Percentiles rank a stretch among this genome's conserved stretches.
phyloP scores from a whole-genome alignment of 2,329 filamentous ascomycete species.

The Dissoconium aciculare region DNA sequence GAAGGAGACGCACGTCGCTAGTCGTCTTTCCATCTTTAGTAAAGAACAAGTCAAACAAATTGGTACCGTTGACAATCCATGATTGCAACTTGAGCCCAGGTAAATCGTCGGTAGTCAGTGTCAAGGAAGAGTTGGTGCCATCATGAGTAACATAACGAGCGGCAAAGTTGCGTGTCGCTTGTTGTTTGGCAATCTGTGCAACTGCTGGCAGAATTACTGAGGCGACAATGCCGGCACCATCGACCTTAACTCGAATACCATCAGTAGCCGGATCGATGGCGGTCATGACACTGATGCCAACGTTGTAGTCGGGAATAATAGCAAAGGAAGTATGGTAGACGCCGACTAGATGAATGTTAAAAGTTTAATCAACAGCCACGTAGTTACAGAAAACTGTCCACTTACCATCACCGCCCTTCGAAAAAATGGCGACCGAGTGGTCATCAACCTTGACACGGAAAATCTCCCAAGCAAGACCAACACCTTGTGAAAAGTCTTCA shows the following conservation, averaged over 20 bases:
- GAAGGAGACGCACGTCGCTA: not conserved
- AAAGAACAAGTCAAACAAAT: not conserved
- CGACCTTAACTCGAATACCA: not conserved
- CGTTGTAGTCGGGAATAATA: not conserved
- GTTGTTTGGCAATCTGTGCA: conserved; percentile 1
- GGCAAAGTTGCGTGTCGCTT: not conserved
- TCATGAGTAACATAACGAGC: not conserved
- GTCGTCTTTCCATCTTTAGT: not conserved
- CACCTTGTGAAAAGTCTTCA: conserved; percentile 23
- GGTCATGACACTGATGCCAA: conserved; percentile 1
- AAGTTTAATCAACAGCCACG: too few species aligned
- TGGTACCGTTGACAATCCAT: conserved; percentile 1
- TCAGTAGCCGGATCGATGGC: not conserved
- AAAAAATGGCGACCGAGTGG: conserved; percentile 33
- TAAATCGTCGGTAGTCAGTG: not conserved
- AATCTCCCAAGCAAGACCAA: conserved; percentile 38
- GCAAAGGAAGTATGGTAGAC: not conserved
- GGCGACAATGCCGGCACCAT: not conserved
- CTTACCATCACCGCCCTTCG: conserved; percentile 29
- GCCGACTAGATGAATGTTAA: conserved; percentile 1
- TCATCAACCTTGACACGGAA: conserved; percentile 27
- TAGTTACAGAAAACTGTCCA: too few species aligned
- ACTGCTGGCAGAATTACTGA: not conserved
- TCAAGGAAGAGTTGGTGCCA: conserved; percentile 1
- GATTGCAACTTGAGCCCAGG: conserved; percentile 2